phyloP scores from a whole-genome alignment of 2,329 filamentous ascomycete genomes.

The Raffaelea deltoideospora region DNA sequence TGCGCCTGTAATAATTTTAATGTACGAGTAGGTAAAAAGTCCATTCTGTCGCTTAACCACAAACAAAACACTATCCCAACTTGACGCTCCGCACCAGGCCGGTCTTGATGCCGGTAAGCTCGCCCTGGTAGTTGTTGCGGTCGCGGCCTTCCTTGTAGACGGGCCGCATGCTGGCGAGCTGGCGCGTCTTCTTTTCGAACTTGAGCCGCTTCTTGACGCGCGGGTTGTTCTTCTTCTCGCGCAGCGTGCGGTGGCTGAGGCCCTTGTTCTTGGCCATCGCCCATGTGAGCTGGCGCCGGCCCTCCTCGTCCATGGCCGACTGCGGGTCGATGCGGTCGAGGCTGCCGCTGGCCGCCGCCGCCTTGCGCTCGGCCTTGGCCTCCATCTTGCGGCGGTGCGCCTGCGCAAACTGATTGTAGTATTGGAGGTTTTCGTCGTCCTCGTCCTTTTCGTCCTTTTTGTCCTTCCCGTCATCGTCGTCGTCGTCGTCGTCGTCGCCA shows the following conservation, averaged over 20 bases:
- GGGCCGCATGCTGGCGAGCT: conserved; percentile 72
- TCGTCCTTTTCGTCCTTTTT: conserved; percentile 43
- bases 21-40: too few species aligned
- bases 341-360: conserved; percentile 46
- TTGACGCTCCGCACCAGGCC: conserved; percentile 87
- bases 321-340: conserved; percentile 47
- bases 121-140: conserved; percentile 75
- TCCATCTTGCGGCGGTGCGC: conserved; percentile 44
- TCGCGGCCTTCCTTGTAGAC: conserved; percentile 77
- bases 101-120: conserved; percentile 89
- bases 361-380: conserved; percentile 48
- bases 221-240: conserved; percentile 90
- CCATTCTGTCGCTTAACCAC: too few species aligned
- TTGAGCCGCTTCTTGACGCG: conserved; percentile 96
- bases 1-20: too few species aligned
- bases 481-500: conserved; percentile 49
- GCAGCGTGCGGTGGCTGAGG: conserved; percentile 48
- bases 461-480: conserved; percentile 47
- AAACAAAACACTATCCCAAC: conserved; percentile 31
- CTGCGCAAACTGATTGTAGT: conserved; percentile 7
- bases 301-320: conserved; percentile 61
- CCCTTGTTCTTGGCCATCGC: conserved; percentile 97
- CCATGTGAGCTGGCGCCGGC: conserved; percentile 86
- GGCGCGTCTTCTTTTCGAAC: conserved; percentile 96
- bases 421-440: conserved; percentile 69